These are phyloP conservation scores for Rhododendron ovatum DNA, from an alignment of 148 eudicot species.

Conservation along the genomic window DNA sequence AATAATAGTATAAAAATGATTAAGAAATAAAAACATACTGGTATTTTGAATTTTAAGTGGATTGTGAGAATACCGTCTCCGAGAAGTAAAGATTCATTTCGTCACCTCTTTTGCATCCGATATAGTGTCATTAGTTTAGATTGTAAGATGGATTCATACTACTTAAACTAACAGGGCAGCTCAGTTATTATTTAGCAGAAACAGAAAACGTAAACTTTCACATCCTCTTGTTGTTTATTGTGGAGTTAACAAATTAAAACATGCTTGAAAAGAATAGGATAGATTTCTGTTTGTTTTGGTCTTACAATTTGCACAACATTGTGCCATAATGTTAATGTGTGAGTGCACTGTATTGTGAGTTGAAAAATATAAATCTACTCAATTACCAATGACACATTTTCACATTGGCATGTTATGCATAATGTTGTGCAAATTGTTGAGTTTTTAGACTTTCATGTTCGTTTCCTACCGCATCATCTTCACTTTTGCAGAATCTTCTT, in stretches of 20 bases:
- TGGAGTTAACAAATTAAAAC: neutral
- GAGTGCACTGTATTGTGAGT: neutral
- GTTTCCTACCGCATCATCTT: neutral
- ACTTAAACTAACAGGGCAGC: neutral
- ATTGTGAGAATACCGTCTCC: too few species aligned
- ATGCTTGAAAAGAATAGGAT: neutral
- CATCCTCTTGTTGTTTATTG: neutral
- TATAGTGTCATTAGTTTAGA: neutral
- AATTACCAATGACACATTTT: neutral
- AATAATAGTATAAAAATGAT: too few species aligned
- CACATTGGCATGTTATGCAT: neutral
- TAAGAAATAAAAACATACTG: neutral
- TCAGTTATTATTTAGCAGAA: neutral
- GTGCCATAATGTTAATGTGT: too few species aligned
- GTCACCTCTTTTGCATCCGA: neutral
- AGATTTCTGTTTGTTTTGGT: too few species aligned
- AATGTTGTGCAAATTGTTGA: neutral
- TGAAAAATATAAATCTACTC: neutral
- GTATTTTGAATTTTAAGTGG: neutral
- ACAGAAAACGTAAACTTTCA: neutral
- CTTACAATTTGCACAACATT: too few species aligned
- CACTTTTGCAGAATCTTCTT: neutral
- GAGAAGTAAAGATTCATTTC: neutral
- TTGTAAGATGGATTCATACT: neutral
- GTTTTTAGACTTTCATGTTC: neutral